Evolutionary conservation across 345 rosid genomes (phyloP), one percentile per base, ranked within the genome.

Genomic region (Melastoma malabathricum): DNA sequence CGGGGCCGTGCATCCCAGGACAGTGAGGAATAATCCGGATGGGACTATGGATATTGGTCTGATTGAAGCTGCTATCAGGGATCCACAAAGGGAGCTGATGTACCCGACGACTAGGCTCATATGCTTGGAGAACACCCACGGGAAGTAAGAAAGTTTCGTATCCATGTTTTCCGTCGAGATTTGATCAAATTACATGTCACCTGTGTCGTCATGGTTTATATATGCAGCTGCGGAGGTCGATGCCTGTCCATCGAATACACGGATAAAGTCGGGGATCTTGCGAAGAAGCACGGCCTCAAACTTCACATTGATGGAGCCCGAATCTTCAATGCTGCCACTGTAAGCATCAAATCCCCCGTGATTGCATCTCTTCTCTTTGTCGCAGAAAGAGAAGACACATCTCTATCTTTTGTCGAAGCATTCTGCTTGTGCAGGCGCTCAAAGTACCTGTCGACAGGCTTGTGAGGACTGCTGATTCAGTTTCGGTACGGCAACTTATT

Each of bases 221-320:
- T 50, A 69, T 67, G 72, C 78, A 87, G 98, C 70, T 67, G 81
- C 46, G 93, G 96, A 13, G 98, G 98, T 52, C 79, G 69, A 72
- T 87, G 95, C 68, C 52, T 84, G 59, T 70, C 88, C 52, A 70
- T 52, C 53, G 93, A 84, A 47, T 92, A 87, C 22, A 77, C 74
- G 1, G 83, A 87, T 65, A 63, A 44, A 46, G 95, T 87, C 15
- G 95, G 96, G 51, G 84, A 82, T 55, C 41, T 87, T 39, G 96
- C 96, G 18, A 81, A 76, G 69, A 82, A 77, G 64, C 77, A 92
- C 60, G 86, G 80, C 18, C 64, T 92, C 71, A 84, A 84, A 77
- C 90, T 87, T 77, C 97, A 92, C 56, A 82, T 92, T 14, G 96
- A 87, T 1, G 97, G 98, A 41, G 98, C 97, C 73, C 83, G 94